A percentile compares a stretch with the other conserved stretches of the same genome.
Evolutionary conservation across 192 early-diverging fungal genomes (phyloP).

Genomic region (Linnemannia exigua): DNA sequence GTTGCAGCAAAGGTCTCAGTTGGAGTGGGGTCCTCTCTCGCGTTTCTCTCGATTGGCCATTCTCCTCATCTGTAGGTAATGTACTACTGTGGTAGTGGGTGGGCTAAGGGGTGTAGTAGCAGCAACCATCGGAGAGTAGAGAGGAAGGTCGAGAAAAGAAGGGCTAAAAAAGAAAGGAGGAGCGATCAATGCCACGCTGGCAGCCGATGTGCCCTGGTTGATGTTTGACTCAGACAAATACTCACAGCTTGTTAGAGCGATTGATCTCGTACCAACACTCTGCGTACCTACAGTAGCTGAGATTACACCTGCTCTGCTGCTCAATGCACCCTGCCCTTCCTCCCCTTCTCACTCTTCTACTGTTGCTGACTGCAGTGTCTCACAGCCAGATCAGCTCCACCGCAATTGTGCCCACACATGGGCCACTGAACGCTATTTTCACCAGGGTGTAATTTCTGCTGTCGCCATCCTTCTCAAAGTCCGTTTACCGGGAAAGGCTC

Average conservation of each 20-base stretch:
- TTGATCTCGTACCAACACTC: too few relatives aligned
- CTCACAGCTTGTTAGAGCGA: background rate
- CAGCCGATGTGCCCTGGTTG: background rate
- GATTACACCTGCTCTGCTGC: too few relatives aligned
- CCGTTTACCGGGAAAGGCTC: background rate
- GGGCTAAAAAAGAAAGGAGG: background rate
- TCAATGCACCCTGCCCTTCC: too few relatives aligned
- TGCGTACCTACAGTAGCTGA: too few relatives aligned
- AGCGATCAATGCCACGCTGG: background rate
- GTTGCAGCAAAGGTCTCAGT: background rate
- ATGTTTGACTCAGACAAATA: background rate
- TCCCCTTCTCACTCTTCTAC: background rate
- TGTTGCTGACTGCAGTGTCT: background rate
- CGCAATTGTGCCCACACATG: slow-evolving; percentile 1
- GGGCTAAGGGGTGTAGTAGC: background rate
- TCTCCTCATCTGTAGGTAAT: background rate
- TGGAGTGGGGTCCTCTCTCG: background rate
- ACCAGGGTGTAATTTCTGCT: background rate
- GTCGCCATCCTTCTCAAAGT: background rate
- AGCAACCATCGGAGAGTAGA: background rate
- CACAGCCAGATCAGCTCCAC: too few relatives aligned
- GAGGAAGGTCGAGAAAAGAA: background rate
- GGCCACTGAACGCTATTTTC: background rate
- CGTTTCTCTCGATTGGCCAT: background rate
- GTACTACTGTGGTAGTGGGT: background rate